Conservation (phyloP, 2,329 filamentous ascomycete species). For the Biscogniauxia sp. region DNA sequence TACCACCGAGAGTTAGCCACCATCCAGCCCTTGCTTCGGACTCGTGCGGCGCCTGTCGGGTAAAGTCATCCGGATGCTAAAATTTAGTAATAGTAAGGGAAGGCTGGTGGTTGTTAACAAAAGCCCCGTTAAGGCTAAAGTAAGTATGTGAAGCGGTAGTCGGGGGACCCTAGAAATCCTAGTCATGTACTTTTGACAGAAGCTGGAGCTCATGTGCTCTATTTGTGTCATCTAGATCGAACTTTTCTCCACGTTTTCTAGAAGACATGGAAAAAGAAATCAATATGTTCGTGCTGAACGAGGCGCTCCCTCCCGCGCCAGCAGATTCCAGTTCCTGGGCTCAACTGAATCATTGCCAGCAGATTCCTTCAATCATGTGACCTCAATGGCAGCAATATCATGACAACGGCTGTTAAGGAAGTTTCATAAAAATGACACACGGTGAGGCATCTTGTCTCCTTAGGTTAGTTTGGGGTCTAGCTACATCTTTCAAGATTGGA, state of each 20-base stretch:
- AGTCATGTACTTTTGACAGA: neutral
- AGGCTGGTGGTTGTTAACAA: neutral
- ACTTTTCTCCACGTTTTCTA: neutral
- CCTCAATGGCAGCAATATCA: neutral
- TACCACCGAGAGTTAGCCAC: neutral
- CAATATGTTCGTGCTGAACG: neutral
- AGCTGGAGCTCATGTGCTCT: neutral
- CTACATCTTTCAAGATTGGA: neutral
- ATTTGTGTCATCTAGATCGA: neutral
- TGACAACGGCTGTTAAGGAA: neutral
- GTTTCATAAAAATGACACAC: neutral
- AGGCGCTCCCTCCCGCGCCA: neutral
- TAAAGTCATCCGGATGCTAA: neutral
- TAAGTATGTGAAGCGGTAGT: neutral
- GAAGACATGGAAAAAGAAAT: neutral
- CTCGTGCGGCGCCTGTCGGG: neutral
- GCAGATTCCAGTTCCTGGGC: neutral
- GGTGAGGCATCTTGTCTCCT: neutral
- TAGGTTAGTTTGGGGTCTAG: neutral
- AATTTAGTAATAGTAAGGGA: neutral
- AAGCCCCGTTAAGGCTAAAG: neutral
- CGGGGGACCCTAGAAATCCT: neutral
- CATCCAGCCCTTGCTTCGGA: neutral
- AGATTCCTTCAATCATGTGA: slow-evolving; percentile 2
- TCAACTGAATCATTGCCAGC: neutral